Conservation (phyloP, 2,329 filamentous ascomycete species). For the Trichoderma koningiopsis region DNA sequence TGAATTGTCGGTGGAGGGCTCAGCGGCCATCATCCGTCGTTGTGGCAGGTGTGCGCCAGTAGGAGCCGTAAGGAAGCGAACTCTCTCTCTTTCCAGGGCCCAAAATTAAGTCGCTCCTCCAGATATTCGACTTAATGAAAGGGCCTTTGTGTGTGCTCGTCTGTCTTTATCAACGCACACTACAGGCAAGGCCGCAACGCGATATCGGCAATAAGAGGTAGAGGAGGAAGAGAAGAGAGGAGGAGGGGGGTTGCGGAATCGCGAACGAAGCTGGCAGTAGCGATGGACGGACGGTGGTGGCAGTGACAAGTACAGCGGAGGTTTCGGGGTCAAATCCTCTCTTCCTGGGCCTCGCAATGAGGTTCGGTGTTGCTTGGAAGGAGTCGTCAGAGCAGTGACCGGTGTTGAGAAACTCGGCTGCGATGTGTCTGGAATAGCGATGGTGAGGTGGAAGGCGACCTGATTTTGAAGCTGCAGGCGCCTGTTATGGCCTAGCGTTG, state of each 20-base stretch:
- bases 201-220: constrained; percentile 7
- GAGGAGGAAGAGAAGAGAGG: constrained; percentile 8
- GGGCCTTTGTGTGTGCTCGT: neutral
- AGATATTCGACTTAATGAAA: neutral
- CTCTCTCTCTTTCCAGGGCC: constrained; percentile 30
- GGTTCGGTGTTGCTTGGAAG: constrained; percentile 26
- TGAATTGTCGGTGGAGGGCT: constrained; percentile 57
- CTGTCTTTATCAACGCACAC: neutral
- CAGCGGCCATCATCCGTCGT: constrained; percentile 67
- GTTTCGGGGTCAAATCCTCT: constrained; percentile 22
- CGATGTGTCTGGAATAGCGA: constrained; percentile 34
- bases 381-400: constrained; percentile 29
- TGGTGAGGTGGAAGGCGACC: constrained; percentile 35
- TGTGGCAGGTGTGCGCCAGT: constrained; percentile 40
- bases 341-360: constrained; percentile 28
- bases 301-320: constrained; percentile 5
- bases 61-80: constrained; percentile 35
- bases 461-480: constrained; percentile 38
- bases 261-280: constrained; percentile 6
- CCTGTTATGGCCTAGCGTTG: constrained; percentile 41
- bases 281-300: neutral
- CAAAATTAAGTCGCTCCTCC: constrained; percentile 1
- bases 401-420: constrained; percentile 27
- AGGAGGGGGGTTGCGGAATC: constrained; percentile 18
- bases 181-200: neutral